These are phyloP conservation scores for Rhamnella rubrinervis DNA, from an alignment of 331 rosid genomes.

Conservation along the genomic window DNA sequence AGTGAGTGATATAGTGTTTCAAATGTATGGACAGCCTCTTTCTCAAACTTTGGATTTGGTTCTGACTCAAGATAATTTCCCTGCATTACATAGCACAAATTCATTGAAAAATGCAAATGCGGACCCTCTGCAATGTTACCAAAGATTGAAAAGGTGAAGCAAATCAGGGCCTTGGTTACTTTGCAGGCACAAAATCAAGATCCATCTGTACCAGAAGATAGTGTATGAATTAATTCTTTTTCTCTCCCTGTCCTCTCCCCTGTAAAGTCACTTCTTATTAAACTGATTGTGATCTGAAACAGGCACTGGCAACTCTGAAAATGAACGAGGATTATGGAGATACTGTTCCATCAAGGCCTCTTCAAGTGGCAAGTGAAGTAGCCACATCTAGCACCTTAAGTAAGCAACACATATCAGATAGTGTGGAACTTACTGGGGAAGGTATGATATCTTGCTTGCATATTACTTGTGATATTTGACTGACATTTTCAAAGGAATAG, in stretches of 20 bases:
- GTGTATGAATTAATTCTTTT: conserved; percentile 44
- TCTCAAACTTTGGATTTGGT: conserved; percentile 17
- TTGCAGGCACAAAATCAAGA: conserved; percentile 61
- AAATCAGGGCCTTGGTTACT: conserved; percentile 70
- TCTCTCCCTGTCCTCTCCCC: background rate
- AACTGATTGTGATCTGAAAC: conserved; percentile 37
- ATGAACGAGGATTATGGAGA: conserved; percentile 79
- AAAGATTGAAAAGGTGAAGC: conserved; percentile 84
- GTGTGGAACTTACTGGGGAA: conserved; percentile 44
- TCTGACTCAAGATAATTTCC: conserved; percentile 27
- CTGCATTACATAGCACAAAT: conserved; percentile 69
- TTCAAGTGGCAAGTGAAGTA: conserved; percentile 43
- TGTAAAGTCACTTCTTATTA: conserved; percentile 9
- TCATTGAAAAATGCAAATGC: conserved; percentile 83
- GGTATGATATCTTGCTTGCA: conserved; percentile 47
- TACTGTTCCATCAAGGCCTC: conserved; percentile 78
- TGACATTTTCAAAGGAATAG: background rate
- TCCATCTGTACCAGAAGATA: conserved; percentile 52
- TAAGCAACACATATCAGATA: conserved; percentile 45
- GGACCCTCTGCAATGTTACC: conserved; percentile 79
- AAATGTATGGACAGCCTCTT: conserved; percentile 8
- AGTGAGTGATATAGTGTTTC: background rate
- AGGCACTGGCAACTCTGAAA: conserved; percentile 43
- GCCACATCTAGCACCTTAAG: conserved; percentile 42
- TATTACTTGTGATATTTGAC: background rate